Base-by-base conservation (phyloP, 352 stramenopile species). In the Globisporangium emineosum region DNA sequence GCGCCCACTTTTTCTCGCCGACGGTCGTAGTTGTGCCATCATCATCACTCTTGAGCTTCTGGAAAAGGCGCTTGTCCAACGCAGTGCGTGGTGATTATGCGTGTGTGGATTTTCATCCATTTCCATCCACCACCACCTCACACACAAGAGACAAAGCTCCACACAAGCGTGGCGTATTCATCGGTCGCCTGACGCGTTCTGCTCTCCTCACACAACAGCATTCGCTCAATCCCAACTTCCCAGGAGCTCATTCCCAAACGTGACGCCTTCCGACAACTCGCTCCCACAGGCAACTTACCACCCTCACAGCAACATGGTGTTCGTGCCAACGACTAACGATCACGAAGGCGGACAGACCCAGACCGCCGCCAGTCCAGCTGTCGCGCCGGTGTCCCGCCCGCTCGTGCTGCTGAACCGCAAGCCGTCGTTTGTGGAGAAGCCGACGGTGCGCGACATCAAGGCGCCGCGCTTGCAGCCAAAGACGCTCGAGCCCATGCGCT, bases 351-450 rank as follows among this genome's bases (percentile, higher is more conserved):
- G 21, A 15, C 49, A 55, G 13, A 55, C 29, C 1, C 25, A 30
- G 23, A n/a, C 23, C 25, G 23, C n/a, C 45, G 6, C 17, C 19
- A 12, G 19, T 6, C 25, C 43, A 19, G 30, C 12, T 17, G 47
- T 10, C 9, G 43, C 47, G 5, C 49, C 49, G 13, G 49, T 55
- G 25, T 55, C 49, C 23, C 49, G 49, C 2, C 49, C 57, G 27
- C 57, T 64, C 42, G 43, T 40, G 43, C 27, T 45, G 19, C 42
- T 64, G 57, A 53, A 29, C 47, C 57, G 57, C 45, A 64, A 64
- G 42, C 42, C 27, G 45, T 64, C 57, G 3, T 49, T 64, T 12
- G 57, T 64, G 17, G 25, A 64, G 57, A 53, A 40, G 12, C n/a
- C 57, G 7, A 42, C 43, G 57, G 8, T 9, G 13, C 50, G 55